A percentile compares a stretch with the other conserved stretches of the same genome.
phyloP scores from a whole-genome alignment of 2,329 filamentous ascomycete genomes.

The Epichloe baconii region DNA sequence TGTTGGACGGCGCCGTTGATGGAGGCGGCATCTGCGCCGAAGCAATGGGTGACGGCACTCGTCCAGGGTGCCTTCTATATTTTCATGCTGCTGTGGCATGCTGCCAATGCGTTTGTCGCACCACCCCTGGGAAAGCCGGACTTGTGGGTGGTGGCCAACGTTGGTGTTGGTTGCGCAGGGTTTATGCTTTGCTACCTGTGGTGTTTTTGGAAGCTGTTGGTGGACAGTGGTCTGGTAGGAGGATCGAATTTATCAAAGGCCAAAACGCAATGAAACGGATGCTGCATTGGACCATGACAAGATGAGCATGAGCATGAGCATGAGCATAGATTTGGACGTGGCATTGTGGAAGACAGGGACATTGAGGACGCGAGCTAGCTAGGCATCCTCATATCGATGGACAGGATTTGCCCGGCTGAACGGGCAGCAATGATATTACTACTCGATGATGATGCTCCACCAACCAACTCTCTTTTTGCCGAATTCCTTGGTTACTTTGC shows the following conservation, averaged over 20 bases:
- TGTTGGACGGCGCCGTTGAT: slow-evolving; percentile 56
- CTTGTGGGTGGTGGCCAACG: slow-evolving; percentile 87
- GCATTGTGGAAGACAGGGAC: no score
- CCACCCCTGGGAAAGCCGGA: slow-evolving; percentile 74
- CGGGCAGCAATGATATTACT: no score
- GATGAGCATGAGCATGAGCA: background rate
- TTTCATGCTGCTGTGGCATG: slow-evolving; percentile 70
- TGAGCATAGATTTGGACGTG: background rate
- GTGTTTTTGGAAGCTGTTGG: slow-evolving; percentile 61
- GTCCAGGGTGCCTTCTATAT: slow-evolving; percentile 67
- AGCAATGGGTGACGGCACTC: slow-evolving; percentile 45
- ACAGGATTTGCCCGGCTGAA: no score
- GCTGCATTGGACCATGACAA: background rate
- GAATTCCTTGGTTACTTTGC: no score
- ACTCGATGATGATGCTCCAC: no score
- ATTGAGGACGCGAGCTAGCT: no score
- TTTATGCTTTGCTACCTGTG: slow-evolving; percentile 84
- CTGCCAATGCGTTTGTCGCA: slow-evolving; percentile 52
- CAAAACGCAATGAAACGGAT: slow-evolving; percentile 20
- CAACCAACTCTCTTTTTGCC: no score
- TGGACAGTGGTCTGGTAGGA: slow-evolving; percentile 42
- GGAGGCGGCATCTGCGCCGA: slow-evolving; percentile 21
- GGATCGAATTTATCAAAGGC: slow-evolving; percentile 16
- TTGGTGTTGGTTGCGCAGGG: slow-evolving; percentile 70
- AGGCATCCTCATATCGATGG: no score